Conservation (phyloP, 1,284 basidiomycete species). For the Fomes fomentarius region DNA sequence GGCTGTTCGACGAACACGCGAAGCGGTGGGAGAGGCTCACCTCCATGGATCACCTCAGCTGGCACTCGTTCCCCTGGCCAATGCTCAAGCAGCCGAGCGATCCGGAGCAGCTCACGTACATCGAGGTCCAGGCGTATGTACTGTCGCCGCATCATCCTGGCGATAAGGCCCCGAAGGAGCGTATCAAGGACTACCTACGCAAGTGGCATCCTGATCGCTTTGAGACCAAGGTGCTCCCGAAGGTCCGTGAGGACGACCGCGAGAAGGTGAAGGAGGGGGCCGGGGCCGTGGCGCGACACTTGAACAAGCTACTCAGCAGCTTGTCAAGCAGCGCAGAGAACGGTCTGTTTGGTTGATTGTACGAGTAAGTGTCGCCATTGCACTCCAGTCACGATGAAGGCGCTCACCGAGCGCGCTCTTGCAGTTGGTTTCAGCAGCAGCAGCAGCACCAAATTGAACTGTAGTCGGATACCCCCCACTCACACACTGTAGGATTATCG, state of each 20-base stretch:
- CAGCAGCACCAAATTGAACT: slow-evolving; percentile 15
- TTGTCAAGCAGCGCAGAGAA: slow-evolving; percentile 21
- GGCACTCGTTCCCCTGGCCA: slow-evolving; percentile 75
- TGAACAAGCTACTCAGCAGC: slow-evolving; percentile 52
- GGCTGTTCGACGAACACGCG: slow-evolving; percentile 59
- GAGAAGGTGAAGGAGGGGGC: slow-evolving; percentile 46
- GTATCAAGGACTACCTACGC: slow-evolving; percentile 61
- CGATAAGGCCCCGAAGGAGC: slow-evolving; percentile 58
- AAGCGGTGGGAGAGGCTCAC: slow-evolving; percentile 56
- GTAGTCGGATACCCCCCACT: slow-evolving; percentile 29
- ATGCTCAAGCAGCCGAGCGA: slow-evolving; percentile 54
- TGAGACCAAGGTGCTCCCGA: slow-evolving; percentile 44
- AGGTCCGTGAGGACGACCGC: slow-evolving; percentile 46
- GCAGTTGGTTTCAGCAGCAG: slow-evolving; percentile 19
- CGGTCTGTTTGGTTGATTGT: slow-evolving; percentile 28
- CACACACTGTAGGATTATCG: slow-evolving; percentile 32
- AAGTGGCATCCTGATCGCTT: slow-evolving; percentile 49
- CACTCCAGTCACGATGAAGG: neutral
- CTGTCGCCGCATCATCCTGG: slow-evolving; percentile 53
- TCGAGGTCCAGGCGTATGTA: slow-evolving; percentile 61
- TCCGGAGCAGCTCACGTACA: slow-evolving; percentile 61
- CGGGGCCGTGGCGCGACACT: slow-evolving; percentile 48
- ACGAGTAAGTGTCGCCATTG: slow-evolving; percentile 21
- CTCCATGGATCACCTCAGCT: slow-evolving; percentile 39
- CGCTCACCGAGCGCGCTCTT: slow-evolving; percentile 13